Evolutionary conservation across 2,329 filamentous ascomycete genomes (phyloP).

Genomic region (Fusarium veterinarium): DNA sequence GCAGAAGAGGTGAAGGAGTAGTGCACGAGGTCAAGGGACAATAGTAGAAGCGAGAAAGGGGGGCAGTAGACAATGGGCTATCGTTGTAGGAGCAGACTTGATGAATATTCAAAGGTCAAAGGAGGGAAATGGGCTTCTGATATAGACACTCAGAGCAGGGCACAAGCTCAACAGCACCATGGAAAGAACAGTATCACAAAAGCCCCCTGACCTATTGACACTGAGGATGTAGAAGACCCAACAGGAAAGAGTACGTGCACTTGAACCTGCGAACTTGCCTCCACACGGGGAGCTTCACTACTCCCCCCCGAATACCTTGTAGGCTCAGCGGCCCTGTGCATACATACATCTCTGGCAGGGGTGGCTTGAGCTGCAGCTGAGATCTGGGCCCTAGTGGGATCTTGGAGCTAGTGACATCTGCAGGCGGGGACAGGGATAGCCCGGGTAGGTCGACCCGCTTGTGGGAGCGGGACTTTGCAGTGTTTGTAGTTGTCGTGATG

Average conservation of each 20-base stretch:
- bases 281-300: constrained; percentile 1
- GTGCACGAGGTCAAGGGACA: background rate
- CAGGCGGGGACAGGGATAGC: background rate
- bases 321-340: background rate
- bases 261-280: constrained; percentile 14
- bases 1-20: background rate
- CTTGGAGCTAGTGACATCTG: constrained; percentile 19
- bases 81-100: background rate
- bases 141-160: constrained; percentile 9
- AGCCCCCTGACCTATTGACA: background rate
- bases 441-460: background rate
- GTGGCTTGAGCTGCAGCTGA: constrained; percentile 3
- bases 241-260: background rate
- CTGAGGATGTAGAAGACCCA: background rate
- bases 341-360: background rate
- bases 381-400: constrained; percentile 2
- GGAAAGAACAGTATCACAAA: constrained; percentile 1
- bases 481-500: constrained; percentile 5
- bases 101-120: background rate
- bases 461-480: background rate
- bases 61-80: background rate
- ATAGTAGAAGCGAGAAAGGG: background rate
- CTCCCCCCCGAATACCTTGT: background rate
- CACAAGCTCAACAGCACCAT: background rate
- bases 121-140: constrained; percentile 8